A percentile compares a stretch with the other conserved stretches of the same genome.
Conservation (phyloP, 73 alveolate genomes). For the Paramecium biaurelia region DNA sequence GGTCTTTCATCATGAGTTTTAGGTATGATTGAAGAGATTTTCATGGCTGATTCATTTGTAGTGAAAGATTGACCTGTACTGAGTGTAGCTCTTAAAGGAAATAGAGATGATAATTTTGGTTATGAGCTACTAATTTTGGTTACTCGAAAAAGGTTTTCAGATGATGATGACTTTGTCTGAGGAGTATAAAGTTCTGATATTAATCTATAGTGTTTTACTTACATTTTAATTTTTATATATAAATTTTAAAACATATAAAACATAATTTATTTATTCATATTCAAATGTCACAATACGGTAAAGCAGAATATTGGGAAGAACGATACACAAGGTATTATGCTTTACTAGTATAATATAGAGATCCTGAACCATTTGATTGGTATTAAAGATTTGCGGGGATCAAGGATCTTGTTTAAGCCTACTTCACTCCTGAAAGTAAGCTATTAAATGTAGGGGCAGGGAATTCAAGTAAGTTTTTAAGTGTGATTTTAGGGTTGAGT, state of each 20-base stretch:
- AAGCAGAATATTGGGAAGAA: constrained; percentile 98
- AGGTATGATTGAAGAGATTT: not conserved
- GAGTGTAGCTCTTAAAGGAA: not conserved
- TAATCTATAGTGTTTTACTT: not conserved
- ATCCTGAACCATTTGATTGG: constrained; percentile 98
- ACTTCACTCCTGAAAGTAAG: constrained; percentile 84
- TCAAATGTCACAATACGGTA: constrained; percentile 94
- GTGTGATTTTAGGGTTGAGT: constrained; percentile 75
- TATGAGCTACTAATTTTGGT: not conserved
- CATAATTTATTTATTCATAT: not conserved
- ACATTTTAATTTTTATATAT: not conserved
- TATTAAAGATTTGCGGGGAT: constrained; percentile 93
- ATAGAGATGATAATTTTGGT: not conserved
- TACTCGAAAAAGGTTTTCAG: not conserved
- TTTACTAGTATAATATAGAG: constrained; percentile 59
- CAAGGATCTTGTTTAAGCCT: constrained; percentile 90
- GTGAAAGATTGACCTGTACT: not conserved
- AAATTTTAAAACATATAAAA: not conserved
- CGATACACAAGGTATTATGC: constrained; percentile 84
- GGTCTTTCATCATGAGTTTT: not conserved
- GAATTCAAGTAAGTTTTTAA: constrained; percentile 73
- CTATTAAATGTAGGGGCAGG: constrained; percentile 96
- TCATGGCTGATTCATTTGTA: not conserved
- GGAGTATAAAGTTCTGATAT: not conserved
- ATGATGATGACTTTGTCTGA: not conserved